phyloP scores from a whole-genome alignment of 148 eudicot genomes.

The Chenopodium formosanum region DNA sequence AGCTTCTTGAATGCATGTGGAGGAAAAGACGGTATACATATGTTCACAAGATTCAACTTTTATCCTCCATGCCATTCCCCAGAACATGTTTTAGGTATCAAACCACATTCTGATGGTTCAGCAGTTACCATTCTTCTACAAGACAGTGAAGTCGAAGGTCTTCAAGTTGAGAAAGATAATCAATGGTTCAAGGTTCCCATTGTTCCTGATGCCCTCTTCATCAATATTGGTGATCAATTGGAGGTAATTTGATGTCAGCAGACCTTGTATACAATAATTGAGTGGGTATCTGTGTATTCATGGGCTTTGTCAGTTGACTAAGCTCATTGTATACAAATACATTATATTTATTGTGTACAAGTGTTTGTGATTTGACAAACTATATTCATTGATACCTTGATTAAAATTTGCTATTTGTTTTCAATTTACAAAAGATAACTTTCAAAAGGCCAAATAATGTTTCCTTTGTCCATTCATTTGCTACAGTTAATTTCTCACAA shows the following conservation, averaged over 20 bases:
- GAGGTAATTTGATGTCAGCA: slow-evolving; percentile 29
- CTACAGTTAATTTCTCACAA: no score
- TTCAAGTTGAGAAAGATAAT: slow-evolving; percentile 42
- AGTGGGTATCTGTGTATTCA: no score
- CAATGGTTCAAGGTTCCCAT: slow-evolving; percentile 43
- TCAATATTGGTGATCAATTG: slow-evolving; percentile 45
- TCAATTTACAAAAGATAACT: no score
- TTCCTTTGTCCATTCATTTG: no score
- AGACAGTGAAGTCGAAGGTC: slow-evolving; percentile 51
- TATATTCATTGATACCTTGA: no score
- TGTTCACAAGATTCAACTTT: slow-evolving; percentile 37
- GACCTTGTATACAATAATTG: no score
- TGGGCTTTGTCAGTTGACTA: no score
- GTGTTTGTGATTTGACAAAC: no score
- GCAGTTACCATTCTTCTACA: slow-evolving; percentile 43
- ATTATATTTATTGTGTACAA: no score
- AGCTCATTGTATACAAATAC: no score
- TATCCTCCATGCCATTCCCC: slow-evolving; percentile 48
- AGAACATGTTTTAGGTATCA: slow-evolving; percentile 34
- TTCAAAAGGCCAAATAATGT: no score
- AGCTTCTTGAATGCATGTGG: slow-evolving; percentile 34
- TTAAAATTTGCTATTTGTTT: no score
- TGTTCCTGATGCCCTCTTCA: neutral
- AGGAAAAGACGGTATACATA: slow-evolving; percentile 8
- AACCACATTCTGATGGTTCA: slow-evolving; percentile 51